Percentiles rank a stretch among this genome's conserved stretches.
Evolutionary conservation across 192 early-diverging fungal genomes (phyloP).

Genomic region (Backusella sp.): DNA sequence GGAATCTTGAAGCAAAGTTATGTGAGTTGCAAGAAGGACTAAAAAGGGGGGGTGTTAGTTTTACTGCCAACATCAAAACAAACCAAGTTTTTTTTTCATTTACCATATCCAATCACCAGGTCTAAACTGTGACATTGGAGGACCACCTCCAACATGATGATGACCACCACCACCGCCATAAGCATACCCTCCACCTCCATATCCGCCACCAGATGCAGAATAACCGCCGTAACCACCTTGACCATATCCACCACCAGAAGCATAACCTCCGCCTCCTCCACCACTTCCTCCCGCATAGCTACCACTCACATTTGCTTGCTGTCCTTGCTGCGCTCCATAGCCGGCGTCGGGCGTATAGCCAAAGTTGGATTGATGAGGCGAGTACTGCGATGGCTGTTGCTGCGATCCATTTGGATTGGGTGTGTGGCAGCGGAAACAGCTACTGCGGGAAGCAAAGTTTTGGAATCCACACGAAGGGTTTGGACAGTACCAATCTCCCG

Average conservation of each 20-base stretch:
- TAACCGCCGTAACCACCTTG: constrained; percentile 23
- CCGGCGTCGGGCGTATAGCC: background rate
- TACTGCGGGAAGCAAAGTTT: constrained; percentile 72
- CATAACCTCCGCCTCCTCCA: constrained; percentile 24
- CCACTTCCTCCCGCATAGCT: constrained; percentile 20
- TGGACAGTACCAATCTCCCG: constrained; percentile 78
- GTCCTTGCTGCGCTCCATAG: constrained; percentile 21
- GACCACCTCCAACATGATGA: constrained; percentile 22
- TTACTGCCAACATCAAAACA: background rate
- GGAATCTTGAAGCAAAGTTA: constrained; percentile 67
- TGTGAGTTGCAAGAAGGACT: constrained; percentile 59
- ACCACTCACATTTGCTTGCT: constrained; percentile 15
- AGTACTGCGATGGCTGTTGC: background rate
- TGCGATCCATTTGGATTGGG: constrained; percentile 31
- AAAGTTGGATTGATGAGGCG: constrained; percentile 14
- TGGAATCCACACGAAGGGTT: constrained; percentile 65
- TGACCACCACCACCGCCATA: constrained; percentile 34
- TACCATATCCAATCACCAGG: constrained; percentile 70
- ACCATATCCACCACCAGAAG: constrained; percentile 25
- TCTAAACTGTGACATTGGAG: constrained; percentile 42
- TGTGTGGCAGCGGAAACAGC: constrained; percentile 65
- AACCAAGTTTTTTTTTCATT: background rate
- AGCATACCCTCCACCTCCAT: constrained; percentile 20
- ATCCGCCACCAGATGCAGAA: constrained; percentile 18
- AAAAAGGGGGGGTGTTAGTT: background rate